Percentiles rank a stretch among this genome's conserved stretches.
Conservation (phyloP, 495 filamentous ascomycete genomes). For the Aspergillus heteromorphus region DNA sequence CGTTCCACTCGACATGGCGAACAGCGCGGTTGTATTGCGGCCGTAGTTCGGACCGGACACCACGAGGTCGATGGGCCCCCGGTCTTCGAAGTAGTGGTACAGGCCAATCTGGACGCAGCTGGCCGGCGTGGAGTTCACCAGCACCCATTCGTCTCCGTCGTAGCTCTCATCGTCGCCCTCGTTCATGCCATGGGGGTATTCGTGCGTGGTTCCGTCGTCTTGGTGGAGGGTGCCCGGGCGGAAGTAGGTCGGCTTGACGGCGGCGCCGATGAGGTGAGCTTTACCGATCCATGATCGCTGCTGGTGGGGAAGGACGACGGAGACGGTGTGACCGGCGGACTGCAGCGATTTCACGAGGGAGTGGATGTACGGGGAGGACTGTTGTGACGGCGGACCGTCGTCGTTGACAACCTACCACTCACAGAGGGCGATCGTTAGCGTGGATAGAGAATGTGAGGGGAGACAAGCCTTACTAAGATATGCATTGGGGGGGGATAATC, state of each 20-base stretch:
- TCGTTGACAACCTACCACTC: conserved; percentile 72
- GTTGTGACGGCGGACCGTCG: conserved; percentile 87
- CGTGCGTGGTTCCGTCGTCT: conserved; percentile 65
- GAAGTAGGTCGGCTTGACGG: conserved; percentile 85
- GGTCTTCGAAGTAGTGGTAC: conserved; percentile 77
- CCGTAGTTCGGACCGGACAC: conserved; percentile 93
- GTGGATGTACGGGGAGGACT: conserved; percentile 91
- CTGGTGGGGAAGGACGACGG: conserved; percentile 81
- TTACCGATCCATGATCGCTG: conserved; percentile 98
- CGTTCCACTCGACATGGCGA: conserved; percentile 84
- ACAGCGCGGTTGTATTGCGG: conserved; percentile 86
- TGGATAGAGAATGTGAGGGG: background rate
- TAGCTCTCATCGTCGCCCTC: conserved; percentile 56
- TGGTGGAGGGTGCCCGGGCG: conserved; percentile 57
- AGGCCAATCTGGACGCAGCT: conserved; percentile 87
- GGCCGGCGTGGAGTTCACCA: conserved; percentile 84
- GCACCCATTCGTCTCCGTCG: conserved; percentile 81
- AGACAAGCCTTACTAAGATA: conserved; percentile 33
- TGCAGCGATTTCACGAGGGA: conserved; percentile 76
- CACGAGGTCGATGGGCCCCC: conserved; percentile 76
- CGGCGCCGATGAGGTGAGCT: conserved; percentile 84
- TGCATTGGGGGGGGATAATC: conserved; percentile 30
- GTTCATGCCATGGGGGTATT: conserved; percentile 44
- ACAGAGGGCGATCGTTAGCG: conserved; percentile 15
- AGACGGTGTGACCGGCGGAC: conserved; percentile 71